Conservation (phyloP, 257 asterid species). For the Nicotiana tomentosiformis region DNA sequence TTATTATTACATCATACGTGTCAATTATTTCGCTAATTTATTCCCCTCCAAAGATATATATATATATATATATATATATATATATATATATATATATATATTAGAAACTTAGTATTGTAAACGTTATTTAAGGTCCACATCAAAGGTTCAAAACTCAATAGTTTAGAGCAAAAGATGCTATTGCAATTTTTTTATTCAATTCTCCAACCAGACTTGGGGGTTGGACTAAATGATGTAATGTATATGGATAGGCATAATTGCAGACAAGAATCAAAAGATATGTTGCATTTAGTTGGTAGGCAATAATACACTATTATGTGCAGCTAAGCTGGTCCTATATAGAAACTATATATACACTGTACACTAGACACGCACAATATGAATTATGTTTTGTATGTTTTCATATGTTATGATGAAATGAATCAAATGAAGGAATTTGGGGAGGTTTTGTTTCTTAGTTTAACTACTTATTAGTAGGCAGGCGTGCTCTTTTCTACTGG, state of each 20-base stretch:
- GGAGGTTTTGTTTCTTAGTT: slow-evolving; percentile 1
- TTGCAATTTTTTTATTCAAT: neutral
- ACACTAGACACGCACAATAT: neutral
- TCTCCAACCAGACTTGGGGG: neutral
- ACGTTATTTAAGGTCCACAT: neutral
- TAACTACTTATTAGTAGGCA: slow-evolving; percentile 2
- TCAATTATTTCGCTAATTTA: too few species aligned
- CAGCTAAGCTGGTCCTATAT: neutral
- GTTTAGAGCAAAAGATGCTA: neutral
- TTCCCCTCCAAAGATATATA: neutral
- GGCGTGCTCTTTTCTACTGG: slow-evolving; percentile 12
- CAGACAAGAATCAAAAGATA: slow-evolving; percentile 1
- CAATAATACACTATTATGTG: neutral
- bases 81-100: neutral
- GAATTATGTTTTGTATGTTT: neutral
- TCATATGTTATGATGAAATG: slow-evolving; percentile 5
- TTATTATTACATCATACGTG: too few species aligned
- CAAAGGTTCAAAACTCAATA: neutral
- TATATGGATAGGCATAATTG: neutral
- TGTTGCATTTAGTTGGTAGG: slow-evolving; percentile 5
- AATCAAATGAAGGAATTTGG: neutral
- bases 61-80: neutral
- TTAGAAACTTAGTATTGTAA: neutral
- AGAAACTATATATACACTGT: neutral
- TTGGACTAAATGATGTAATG: slow-evolving; percentile 1